Evolutionary conservation across 2,329 filamentous ascomycete species (phyloP), one percentile per base, ranked within the genome.

Genomic region (Ophiostoma himal-ulmi): DNA sequence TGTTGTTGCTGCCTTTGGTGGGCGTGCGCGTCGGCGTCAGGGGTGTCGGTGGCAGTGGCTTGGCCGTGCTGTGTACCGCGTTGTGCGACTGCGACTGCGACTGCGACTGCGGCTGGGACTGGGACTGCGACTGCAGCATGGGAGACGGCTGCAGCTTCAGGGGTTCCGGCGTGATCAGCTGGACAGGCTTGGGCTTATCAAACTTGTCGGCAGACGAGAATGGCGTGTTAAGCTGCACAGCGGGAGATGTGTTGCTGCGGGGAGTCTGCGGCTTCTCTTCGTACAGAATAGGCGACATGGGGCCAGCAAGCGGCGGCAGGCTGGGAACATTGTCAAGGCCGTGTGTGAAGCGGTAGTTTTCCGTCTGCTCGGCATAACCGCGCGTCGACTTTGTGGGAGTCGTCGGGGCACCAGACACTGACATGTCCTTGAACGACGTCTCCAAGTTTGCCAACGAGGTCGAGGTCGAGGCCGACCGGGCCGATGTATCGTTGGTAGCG

Each of bases 401-500:
- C 4, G 39, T 44, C 6, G 39, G 37, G 39, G 39, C 37, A 30
- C 11, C 64, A n/a, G 54, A 60, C 10, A 68, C 14, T 0, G 37
- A 26, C 6, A 41, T 5, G 1, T 44, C 66, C 11, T 30, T 37
- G 22, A 68, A 60, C 1, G 66, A 57, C 7, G 68, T 68, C 30
- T 71, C 68, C 6, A 68, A 7, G 1, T 13, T 70, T 2, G 75
- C 72, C 76, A 75, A 14, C 75, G 73, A 30, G 5, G 39, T 11
- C 22, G 22, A 17, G 10, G 17, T 41, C 17, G 67, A 62, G 1
- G 22, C 54, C 4, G 66, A 65, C 26, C 73, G 74, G 77, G 67
- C 30, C 11, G 70, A 64, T 1, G 48, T 26, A 62, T 88, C 85
- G 68, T 81, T 82, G 1, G 85, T 88, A 7, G 88, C 86, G 13